A percentile compares a stretch with the other conserved stretches of the same genome.
These are phyloP conservation scores for Rhypophila decipiens DNA, from an alignment of 495 filamentous ascomycete genomes.

Conservation along the genomic window DNA sequence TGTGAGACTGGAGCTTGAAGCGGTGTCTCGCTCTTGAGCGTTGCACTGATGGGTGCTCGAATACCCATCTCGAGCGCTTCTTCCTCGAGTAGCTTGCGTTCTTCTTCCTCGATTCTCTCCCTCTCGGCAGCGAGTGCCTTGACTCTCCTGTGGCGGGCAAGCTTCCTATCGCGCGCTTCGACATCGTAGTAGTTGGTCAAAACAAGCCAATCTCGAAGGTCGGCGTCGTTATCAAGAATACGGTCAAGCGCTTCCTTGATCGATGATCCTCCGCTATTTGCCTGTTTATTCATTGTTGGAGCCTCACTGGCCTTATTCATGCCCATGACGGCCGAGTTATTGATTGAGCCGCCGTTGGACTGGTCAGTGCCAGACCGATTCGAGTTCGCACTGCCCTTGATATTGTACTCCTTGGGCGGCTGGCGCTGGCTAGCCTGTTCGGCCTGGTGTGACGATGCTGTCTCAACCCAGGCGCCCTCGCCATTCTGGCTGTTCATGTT, in stretches of 20 bases:
- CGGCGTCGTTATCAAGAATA: conserved; percentile 26
- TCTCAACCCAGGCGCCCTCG: no score
- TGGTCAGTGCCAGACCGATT: no score
- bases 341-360: no score
- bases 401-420: no score
- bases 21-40: conserved; percentile 3
- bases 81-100: conserved; percentile 23
- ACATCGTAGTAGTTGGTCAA: conserved; percentile 53
- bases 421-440: no score
- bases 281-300: no score
- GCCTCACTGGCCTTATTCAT: no score
- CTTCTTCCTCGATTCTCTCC: conserved; percentile 29
- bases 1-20: conserved; percentile 5
- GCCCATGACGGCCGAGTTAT: no score
- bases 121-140: conserved; percentile 37
- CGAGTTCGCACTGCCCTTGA: no score
- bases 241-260: conserved; percentile 9
- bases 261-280: not conserved
- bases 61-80: conserved; percentile 19
- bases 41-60: conserved; percentile 1
- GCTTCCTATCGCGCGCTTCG: conserved; percentile 38
- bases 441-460: no score
- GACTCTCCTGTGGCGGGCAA: conserved; percentile 38
- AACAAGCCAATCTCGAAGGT: conserved; percentile 55
- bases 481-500: not conserved